Base-by-base conservation (phyloP, 108 stramenopile species). In the Aurantiochytrium sp. region DNA sequence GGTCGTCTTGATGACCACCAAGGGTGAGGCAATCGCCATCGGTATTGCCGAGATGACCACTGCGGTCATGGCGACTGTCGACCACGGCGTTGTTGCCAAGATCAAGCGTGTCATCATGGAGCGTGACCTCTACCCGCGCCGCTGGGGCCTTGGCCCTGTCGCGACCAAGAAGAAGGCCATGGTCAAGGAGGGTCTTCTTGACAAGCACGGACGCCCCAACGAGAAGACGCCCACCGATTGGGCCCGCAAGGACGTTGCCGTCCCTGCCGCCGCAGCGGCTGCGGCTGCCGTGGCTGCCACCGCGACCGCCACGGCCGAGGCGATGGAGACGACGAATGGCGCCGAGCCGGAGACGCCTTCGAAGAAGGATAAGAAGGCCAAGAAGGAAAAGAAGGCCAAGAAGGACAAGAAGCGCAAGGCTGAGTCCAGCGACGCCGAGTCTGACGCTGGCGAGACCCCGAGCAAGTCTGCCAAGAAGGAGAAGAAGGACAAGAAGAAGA, bases 31-130 rank as follows among this genome's bases (percentile, higher is more conserved):
- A 5, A 95, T 99, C 90, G 98, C 98, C 42, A 96, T 98, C 5
- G 99, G 97, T 42, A 96, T 99, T 88, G 99, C 99, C 6, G 98
- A 98, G 93, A 99, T 99, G 99, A 97, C 98, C 4, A 99, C 99
- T 0, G 94, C 98, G 28, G 98, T 99, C 89, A 98, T 99, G 98
- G 99, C 98, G 8, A 98, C 98, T 8, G 96, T 96, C 21, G 99
- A 99, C 95, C 99, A 99, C 93, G 99, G 99, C 28, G 96, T 96
- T 58, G 99, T 99, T 53, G 98, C 98, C 71, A 98, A 98, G 95
- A 98, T 99, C 92, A 99, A 99, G 93, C 96, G 99, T 60, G 99
- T 99, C 45, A 98, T 99, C 93, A 99, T 99, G 99, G 99, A 99
- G 95, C 93, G 99, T 35, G 99, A 99, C 95, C 97, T 97, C 1